Base-by-base conservation (phyloP, 2,329 filamentous ascomycete genomes). In the Pestalotiopsis sp. region DNA sequence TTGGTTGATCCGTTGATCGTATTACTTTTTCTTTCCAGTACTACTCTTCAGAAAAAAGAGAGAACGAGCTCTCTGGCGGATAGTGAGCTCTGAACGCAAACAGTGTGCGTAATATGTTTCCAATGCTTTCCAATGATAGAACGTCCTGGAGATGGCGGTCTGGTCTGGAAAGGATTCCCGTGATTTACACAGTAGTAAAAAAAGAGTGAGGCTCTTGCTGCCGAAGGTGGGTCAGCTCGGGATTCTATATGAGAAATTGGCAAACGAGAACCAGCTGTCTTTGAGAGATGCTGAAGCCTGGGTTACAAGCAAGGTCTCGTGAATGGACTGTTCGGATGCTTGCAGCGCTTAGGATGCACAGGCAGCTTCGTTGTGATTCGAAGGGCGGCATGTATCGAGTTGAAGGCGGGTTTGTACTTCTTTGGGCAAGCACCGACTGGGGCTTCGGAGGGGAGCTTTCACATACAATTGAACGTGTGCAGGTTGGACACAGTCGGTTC, bases 311-410 rank as follows among this genome's bases (percentile, higher is more conserved):
- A 69, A 72, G 73, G 73, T 74, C 73, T 73, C 71, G 73, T 74
- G 73, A 72, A 69, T 59, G 41, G 45, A 17, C 64, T 66, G 64
- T 17, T 66, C 73, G 73, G 73, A 67, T 71, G 68, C 68, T 68
- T 74, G 73, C 73, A 74, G 73, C 69, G 69, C 27, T 52, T n/a
- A 52, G 66, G 68, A 67, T 70, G 68, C 70, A 70, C 68, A 72
- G 69, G 70, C 68, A 70, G 68, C 65, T 70, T 36, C 71, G 72
- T 67, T 71, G 71, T 74, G 72, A 72, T 74, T 73, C 69, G 72
- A 74, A 73, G 69, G 71, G 45, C 45, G 45, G 45, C 20, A 71
- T 68, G 71, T 70, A 74, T 72, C 71, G 71, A 72, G 71, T 17
- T 52, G 68, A 71, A 70, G 72, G 38, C 65, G 66, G 70, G 67